phyloP scores from a whole-genome alignment of 768 basidiomycete species.

The Trametes villosa region DNA sequence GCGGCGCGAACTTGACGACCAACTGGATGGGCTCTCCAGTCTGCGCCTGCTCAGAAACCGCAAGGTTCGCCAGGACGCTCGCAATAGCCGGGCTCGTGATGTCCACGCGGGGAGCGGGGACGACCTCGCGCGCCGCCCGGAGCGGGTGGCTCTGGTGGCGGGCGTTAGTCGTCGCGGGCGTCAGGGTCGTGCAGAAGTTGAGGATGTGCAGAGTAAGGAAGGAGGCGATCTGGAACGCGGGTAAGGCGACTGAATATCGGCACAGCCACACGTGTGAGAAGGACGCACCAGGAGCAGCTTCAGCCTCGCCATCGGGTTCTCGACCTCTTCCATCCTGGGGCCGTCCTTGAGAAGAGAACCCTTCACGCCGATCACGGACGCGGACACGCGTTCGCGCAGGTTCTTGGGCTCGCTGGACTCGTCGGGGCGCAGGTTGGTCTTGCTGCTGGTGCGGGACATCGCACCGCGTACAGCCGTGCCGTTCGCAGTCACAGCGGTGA shows the following conservation, averaged over 20 bases:
- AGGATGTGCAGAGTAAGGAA: slow-evolving; percentile 92
- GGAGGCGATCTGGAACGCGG: slow-evolving; percentile 67
- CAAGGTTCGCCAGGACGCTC: slow-evolving; percentile 60
- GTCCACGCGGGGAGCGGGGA: slow-evolving; percentile 62
- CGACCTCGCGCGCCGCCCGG: slow-evolving; percentile 29
- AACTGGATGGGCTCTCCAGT: slow-evolving; percentile 35
- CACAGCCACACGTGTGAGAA: slow-evolving; percentile 3
- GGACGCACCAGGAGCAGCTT: slow-evolving; percentile 80
- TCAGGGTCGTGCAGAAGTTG: slow-evolving; percentile 91
- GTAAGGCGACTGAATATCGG: background rate
- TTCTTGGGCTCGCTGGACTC: slow-evolving; percentile 23
- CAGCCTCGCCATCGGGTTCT: slow-evolving; percentile 84
- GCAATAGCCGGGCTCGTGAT: slow-evolving; percentile 64
- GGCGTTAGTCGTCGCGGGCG: slow-evolving; percentile 61
- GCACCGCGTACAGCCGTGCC: slow-evolving; percentile 32
- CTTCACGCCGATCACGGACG: slow-evolving; percentile 49
- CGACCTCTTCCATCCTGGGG: slow-evolving; percentile 49
- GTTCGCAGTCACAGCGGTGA: slow-evolving; percentile 24
- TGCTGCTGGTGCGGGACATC: slow-evolving; percentile 27
- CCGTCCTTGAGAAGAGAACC: slow-evolving; percentile 53
- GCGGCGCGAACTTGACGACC: slow-evolving; percentile 65
- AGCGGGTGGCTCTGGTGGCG: slow-evolving; percentile 43
- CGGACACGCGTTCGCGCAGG: slow-evolving; percentile 34
- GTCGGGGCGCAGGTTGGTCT: slow-evolving; percentile 1
- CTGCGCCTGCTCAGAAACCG: slow-evolving; percentile 34